Evolutionary conservation across 768 basidiomycete species (phyloP).

Genomic region (Termitomyces sp.): DNA sequence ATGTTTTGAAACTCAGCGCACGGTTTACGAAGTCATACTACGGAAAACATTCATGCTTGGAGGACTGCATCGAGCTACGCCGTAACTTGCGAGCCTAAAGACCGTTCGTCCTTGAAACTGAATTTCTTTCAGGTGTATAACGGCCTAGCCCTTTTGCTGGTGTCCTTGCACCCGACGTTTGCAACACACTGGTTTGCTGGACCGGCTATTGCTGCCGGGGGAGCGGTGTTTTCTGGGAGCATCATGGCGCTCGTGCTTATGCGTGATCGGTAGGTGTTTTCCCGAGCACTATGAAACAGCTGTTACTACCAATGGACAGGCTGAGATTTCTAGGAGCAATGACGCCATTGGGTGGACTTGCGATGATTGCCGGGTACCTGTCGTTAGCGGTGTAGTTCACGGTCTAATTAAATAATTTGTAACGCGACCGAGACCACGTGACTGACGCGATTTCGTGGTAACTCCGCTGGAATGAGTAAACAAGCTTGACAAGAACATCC

Average conservation of each 20-base stretch:
- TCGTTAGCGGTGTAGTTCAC: conserved; percentile 43
- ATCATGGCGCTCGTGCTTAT: conserved; percentile 51
- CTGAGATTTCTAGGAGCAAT: conserved; percentile 53
- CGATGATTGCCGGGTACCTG: conserved; percentile 65
- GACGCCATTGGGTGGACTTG: conserved; percentile 58
- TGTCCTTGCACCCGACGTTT: conserved; percentile 62
- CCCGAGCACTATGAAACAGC: background rate
- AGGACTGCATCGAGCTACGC: conserved; percentile 57
- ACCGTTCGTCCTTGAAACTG: background rate
- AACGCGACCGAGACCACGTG: conserved; percentile 25
- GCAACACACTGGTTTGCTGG: conserved; percentile 57
- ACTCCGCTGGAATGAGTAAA: conserved; percentile 22
- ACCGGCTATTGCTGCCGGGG: conserved; percentile 55
- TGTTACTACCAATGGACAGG: conserved; percentile 25
- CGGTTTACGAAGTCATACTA: conserved; percentile 43
- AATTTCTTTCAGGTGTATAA: conserved; percentile 48
- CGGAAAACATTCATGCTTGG: conserved; percentile 55
- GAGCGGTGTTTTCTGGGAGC: conserved; percentile 56
- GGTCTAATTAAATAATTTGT: background rate
- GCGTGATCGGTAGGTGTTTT: conserved; percentile 30
- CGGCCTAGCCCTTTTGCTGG: conserved; percentile 55
- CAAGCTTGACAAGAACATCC: conserved; percentile 7
- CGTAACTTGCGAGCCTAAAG: conserved; percentile 28
- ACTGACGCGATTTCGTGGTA: conserved; percentile 33
- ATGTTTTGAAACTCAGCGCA: conserved; percentile 32